Conservation (phyloP, 148 eudicot species). For the Cornus florida region DNA sequence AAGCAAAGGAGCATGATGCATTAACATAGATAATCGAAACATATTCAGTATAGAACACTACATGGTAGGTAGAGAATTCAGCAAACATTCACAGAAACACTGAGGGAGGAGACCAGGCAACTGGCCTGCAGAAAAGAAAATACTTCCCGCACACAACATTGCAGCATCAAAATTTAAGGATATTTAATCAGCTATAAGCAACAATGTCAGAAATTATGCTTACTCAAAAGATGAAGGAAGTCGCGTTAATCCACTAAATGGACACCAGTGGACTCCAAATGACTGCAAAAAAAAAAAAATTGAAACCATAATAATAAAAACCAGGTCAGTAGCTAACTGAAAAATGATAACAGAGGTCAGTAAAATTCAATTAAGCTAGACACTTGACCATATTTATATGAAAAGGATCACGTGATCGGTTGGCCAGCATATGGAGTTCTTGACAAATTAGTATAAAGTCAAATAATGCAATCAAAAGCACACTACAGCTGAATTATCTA, state of each 20-base stretch:
- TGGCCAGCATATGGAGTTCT: neutral
- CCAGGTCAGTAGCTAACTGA: neutral
- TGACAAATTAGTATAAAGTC: neutral
- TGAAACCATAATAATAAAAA: neutral
- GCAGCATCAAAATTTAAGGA: neutral
- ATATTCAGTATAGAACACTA: neutral
- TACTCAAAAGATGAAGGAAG: conserved; percentile 82
- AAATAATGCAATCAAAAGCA: neutral
- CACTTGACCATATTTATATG: neutral
- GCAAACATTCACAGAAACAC: neutral
- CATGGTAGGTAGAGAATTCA: neutral
- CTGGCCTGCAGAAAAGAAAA: neutral
- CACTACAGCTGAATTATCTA: neutral
- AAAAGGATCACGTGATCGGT: neutral
- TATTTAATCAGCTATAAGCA: neutral
- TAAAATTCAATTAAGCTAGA: conserved; percentile 14
- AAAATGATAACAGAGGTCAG: neutral
- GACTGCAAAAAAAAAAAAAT: conserved; percentile 56
- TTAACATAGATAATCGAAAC: neutral
- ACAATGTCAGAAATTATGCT: conserved; percentile 29
- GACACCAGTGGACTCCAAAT: conserved; percentile 96
- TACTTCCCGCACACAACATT: neutral
- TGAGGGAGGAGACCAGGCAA: too few species aligned
- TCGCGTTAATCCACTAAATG: conserved; percentile 67
- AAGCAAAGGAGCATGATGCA: neutral